Conservation (phyloP, 192 early-diverging fungal species). For the Dispira simplex region DNA sequence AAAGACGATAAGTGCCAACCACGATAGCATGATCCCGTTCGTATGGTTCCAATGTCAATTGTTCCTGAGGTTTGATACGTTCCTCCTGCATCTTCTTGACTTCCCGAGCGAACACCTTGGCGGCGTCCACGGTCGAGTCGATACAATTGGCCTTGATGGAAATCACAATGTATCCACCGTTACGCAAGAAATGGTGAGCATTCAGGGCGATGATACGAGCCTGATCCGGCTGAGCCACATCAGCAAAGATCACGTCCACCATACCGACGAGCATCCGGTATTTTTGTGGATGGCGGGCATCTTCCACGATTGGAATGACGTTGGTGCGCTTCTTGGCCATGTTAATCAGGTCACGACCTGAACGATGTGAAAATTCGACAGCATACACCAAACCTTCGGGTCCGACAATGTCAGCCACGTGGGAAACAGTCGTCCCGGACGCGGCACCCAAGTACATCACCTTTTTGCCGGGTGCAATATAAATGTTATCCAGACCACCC, state of each 20-base stretch:
- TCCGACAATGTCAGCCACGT: slow-evolving; percentile 96
- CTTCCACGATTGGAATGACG: slow-evolving; percentile 98
- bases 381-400: slow-evolving; percentile 95
- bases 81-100: slow-evolving; percentile 86
- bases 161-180: slow-evolving; percentile 93
- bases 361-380: slow-evolving; percentile 98
- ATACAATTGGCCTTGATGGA: slow-evolving; percentile 99
- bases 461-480: slow-evolving; percentile 90
- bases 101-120: slow-evolving; percentile 92
- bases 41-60: slow-evolving; percentile 94
- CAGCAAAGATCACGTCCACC: slow-evolving; percentile 98
- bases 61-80: slow-evolving; percentile 85
- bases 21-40: slow-evolving; percentile 99
- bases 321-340: slow-evolving; percentile 99
- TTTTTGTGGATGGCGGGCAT: slow-evolving; percentile 98
- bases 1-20: slow-evolving; percentile 63
- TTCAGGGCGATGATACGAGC: slow-evolving; percentile 98
- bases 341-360: slow-evolving; percentile 98
- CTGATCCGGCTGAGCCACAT: slow-evolving; percentile 99
- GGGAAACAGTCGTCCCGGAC: slow-evolving; percentile 85
- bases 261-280: slow-evolving; percentile 98
- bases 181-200: slow-evolving; percentile 94
- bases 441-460: slow-evolving; percentile 96
- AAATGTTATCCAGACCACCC: slow-evolving; percentile 90
- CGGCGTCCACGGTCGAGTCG: slow-evolving; percentile 95